These are phyloP conservation scores for Periconia macrospinosa DNA, from an alignment of 2,329 filamentous ascomycete species.

Conservation along the genomic window DNA sequence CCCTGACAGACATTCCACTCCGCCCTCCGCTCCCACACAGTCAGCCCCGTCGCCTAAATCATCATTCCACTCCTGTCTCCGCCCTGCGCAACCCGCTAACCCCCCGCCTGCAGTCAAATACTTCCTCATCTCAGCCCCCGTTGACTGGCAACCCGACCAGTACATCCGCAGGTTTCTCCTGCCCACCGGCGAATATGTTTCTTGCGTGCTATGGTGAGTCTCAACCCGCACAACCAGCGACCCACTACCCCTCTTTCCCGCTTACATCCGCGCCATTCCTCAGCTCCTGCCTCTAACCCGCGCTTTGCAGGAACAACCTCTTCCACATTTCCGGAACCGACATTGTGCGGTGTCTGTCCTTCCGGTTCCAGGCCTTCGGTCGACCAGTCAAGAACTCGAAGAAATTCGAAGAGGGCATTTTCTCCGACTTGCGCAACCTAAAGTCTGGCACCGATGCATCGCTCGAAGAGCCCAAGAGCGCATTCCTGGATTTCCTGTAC, in stretches of 20 bases:
- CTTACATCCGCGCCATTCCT: neutral
- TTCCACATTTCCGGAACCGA: conserved; percentile 99
- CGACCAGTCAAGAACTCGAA: conserved; percentile 99
- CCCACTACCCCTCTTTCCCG: neutral
- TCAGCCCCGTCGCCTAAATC: no score
- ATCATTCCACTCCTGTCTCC: neutral
- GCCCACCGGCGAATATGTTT: conserved; percentile 97
- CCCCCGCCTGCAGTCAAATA: conserved; percentile 72
- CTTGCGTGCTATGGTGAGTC: conserved; percentile 85
- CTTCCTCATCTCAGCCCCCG: conserved; percentile 97
- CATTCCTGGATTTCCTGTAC: conserved; percentile 97
- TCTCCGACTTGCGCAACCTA: conserved; percentile 95
- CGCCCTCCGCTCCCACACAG: no score
- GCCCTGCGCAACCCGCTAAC: conserved; percentile 38
- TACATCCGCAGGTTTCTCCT: conserved; percentile 95
- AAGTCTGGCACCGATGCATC: conserved; percentile 98
- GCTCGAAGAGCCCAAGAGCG: conserved; percentile 97
- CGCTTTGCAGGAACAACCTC: conserved; percentile 77
- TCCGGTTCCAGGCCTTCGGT: conserved; percentile 97
- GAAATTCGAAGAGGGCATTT: conserved; percentile 99
- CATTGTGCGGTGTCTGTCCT: conserved; percentile 96
- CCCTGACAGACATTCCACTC: no score
- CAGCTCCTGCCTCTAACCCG: conserved; percentile 26
- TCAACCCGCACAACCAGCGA: conserved; percentile 4
- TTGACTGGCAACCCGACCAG: conserved; percentile 96